Evolutionary conservation across 164 flowering plant species (phyloP).

Genomic region (Akebia trifoliata): DNA sequence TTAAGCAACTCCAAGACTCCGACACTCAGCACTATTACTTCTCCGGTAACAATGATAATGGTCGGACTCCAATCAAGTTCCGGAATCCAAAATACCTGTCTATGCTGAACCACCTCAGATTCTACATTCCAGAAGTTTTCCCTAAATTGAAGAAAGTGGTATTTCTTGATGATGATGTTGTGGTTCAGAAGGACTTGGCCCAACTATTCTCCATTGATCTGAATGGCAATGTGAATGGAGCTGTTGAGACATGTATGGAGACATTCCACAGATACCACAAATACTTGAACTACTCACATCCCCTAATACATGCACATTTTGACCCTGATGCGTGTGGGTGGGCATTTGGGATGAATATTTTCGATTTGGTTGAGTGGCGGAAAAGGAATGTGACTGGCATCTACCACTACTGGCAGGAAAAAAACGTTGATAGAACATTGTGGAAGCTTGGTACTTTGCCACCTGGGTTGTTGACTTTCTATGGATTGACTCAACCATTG

Average conservation of each 20-base stretch:
- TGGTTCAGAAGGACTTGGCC: constrained; percentile 76
- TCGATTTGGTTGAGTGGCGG: constrained; percentile 82
- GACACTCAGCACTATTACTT: constrained; percentile 77
- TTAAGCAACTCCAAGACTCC: constrained; percentile 80
- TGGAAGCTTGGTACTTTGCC: constrained; percentile 93
- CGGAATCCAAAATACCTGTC: constrained; percentile 85
- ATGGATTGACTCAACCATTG: constrained; percentile 69
- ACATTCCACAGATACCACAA: constrained; percentile 84
- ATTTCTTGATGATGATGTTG: constrained; percentile 87
- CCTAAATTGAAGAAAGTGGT: constrained; percentile 65
- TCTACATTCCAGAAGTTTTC: constrained; percentile 82
- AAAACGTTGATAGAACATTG: constrained; percentile 61
- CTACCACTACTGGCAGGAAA: constrained; percentile 90
- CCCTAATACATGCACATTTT: constrained; percentile 59
- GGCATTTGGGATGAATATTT: constrained; percentile 93
- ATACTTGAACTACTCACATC: constrained; percentile 80
- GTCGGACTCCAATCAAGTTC: constrained; percentile 67
- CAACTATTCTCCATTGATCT: constrained; percentile 57
- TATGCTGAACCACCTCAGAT: constrained; percentile 86
- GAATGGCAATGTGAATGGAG: constrained; percentile 83
- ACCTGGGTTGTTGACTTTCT: constrained; percentile 79
- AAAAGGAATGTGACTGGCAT: constrained; percentile 71
- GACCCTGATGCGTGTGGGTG: constrained; percentile 94
- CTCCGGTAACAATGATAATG: constrained; percentile 48
- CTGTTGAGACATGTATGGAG: constrained; percentile 94